phyloP scores from a whole-genome alignment of 2,329 filamentous ascomycete species.

The Diaporthe amygdali region DNA sequence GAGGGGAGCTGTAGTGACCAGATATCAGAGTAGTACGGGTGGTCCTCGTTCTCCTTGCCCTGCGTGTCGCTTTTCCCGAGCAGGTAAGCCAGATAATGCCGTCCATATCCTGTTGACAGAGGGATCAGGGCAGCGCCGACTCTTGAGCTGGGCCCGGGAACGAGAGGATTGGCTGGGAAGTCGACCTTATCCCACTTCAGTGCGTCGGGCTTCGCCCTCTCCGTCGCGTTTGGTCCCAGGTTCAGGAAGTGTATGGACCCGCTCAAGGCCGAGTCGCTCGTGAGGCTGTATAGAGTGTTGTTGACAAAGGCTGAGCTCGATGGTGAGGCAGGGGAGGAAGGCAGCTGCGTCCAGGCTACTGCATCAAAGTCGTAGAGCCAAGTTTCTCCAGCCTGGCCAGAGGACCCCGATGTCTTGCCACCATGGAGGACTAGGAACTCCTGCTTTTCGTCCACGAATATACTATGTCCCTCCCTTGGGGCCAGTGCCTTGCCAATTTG shows the following conservation, averaged over 20 bases:
- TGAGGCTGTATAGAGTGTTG: conserved; percentile 52
- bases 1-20: conserved; percentile 59
- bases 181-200: conserved; percentile 43
- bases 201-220: conserved; percentile 36
- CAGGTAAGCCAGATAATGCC: conserved; percentile 56
- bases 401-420: conserved; percentile 39
- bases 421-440: conserved; percentile 58
- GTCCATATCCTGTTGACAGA: conserved; percentile 55
- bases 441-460: conserved; percentile 47
- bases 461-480: conserved; percentile 36
- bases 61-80: conserved; percentile 42
- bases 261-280: conserved; percentile 38
- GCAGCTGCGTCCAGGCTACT: conserved; percentile 55
- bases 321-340: conserved; percentile 44
- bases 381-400: conserved; percentile 44
- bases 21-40: conserved; percentile 45
- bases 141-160: conserved; percentile 46
- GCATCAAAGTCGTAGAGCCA: conserved; percentile 56
- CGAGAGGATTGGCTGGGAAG: conserved; percentile 42
- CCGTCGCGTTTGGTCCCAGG: conserved; percentile 35
- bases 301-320: conserved; percentile 48
- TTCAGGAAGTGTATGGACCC: conserved; percentile 42
- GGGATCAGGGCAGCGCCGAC: conserved; percentile 48
- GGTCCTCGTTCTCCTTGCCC: conserved; percentile 25
- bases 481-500: conserved; percentile 37